phyloP scores from a whole-genome alignment of 257 asterid genomes.

The Agastache rugosa region DNA sequence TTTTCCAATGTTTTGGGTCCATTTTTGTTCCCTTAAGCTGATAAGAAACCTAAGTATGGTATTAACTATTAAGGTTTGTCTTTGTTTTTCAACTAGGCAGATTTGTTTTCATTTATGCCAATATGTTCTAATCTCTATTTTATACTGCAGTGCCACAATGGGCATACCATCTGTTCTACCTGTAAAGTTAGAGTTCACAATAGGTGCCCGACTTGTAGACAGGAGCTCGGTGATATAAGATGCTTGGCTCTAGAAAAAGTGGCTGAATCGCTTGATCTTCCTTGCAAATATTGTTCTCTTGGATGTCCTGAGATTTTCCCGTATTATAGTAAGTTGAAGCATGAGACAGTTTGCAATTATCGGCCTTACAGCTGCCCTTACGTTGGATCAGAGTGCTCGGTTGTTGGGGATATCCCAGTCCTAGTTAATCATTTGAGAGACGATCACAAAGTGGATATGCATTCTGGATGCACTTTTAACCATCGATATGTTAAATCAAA shows the following conservation, averaged over 20 bases:
- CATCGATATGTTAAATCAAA: slow-evolving; percentile 68
- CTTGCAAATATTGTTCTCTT: slow-evolving; percentile 53
- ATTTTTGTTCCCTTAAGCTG: not conserved
- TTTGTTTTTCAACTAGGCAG: not conserved
- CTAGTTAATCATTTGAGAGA: slow-evolving; percentile 57
- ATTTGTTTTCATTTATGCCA: not conserved
- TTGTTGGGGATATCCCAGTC: slow-evolving; percentile 52
- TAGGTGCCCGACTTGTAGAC: slow-evolving; percentile 67
- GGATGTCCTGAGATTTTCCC: slow-evolving; percentile 62
- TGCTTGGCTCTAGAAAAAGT: slow-evolving; percentile 66
- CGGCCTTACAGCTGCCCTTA: slow-evolving; percentile 68
- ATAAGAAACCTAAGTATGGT: not conserved
- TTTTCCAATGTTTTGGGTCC: not conserved
- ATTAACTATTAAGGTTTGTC: not conserved
- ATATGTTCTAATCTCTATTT: not conserved
- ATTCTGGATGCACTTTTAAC: slow-evolving; percentile 64
- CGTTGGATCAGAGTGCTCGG: slow-evolving; percentile 64
- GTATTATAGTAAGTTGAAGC: slow-evolving; percentile 59
- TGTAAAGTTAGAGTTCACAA: slow-evolving; percentile 61
- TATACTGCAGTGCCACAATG: slow-evolving; percentile 62
- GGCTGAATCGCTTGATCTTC: slow-evolving; percentile 62
- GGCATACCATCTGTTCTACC: slow-evolving; percentile 62
- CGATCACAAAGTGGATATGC: slow-evolving; percentile 70
- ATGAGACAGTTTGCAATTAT: slow-evolving; percentile 53
- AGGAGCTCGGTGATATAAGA: slow-evolving; percentile 66